These are phyloP conservation scores for Fraxinus sp. DNA, from an alignment of 305 asterid species.

Conservation along the genomic window DNA sequence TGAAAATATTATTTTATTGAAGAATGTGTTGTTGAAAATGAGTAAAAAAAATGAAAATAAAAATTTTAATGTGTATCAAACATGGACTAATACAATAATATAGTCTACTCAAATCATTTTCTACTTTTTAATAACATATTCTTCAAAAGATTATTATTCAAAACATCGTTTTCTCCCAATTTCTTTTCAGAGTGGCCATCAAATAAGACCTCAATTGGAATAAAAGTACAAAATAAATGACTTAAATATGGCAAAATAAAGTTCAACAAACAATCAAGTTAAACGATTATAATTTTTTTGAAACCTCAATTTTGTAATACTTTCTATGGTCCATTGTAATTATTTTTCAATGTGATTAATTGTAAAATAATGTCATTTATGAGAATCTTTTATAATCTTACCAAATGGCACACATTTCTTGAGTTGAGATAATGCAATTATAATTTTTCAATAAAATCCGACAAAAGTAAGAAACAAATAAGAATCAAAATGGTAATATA, in stretches of 20 bases:
- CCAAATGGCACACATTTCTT: not conserved
- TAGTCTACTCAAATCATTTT: too few species aligned
- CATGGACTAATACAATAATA: too few species aligned
- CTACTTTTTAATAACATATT: too few species aligned
- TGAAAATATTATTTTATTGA: too few species aligned
- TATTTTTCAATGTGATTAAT: not conserved
- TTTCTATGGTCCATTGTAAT: too few species aligned
- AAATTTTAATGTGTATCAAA: too few species aligned
- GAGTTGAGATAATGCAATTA: not conserved
- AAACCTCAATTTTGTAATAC: not conserved
- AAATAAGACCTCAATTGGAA: not conserved
- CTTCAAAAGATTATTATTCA: too few species aligned
- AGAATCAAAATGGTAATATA: not conserved
- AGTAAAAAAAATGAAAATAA: too few species aligned
- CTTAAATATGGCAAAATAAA: too few species aligned
- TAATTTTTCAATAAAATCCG: not conserved
- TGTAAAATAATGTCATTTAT: not conserved
- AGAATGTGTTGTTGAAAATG: too few species aligned
- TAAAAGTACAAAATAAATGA: not conserved
- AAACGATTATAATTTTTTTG: not conserved
- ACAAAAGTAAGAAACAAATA: not conserved
- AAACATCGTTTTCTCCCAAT: too few species aligned
- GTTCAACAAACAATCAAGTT: not conserved
- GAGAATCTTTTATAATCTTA: not conserved
- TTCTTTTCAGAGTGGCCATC: too few species aligned